Percentiles rank a stretch among this genome's conserved stretches.
phyloP scores from a whole-genome alignment of 2,329 filamentous ascomycete genomes.

The Alternaria sp. region DNA sequence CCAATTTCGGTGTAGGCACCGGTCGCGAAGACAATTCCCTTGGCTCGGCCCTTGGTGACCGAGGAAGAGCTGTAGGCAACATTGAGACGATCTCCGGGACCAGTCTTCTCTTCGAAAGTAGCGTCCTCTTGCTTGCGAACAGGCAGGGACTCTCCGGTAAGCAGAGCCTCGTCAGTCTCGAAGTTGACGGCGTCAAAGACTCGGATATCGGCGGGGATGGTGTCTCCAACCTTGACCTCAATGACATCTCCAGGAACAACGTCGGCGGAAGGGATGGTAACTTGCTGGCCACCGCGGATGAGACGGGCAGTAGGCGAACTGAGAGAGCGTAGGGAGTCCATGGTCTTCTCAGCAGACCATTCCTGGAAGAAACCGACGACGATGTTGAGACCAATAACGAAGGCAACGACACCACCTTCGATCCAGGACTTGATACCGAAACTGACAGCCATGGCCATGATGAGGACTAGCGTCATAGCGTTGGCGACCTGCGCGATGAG shows the following conservation, averaged over 20 bases:
- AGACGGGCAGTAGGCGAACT: constrained; percentile 54
- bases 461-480: constrained; percentile 75
- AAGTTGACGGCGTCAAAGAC: constrained; percentile 73
- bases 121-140: constrained; percentile 68
- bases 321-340: constrained; percentile 56
- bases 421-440: constrained; percentile 57
- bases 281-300: constrained; percentile 61
- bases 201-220: constrained; percentile 70
- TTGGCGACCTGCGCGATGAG: constrained; percentile 76
- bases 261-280: constrained; percentile 61
- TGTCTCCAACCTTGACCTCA: constrained; percentile 68
- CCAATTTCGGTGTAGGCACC: constrained; percentile 78
- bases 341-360: constrained; percentile 57
- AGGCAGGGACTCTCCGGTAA: constrained; percentile 74
- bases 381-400: constrained; percentile 55
- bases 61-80: constrained; percentile 70
- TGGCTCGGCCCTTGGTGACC: constrained; percentile 72
- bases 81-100: constrained; percentile 72
- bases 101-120: constrained; percentile 60
- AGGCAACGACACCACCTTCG: constrained; percentile 56
- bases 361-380: constrained; percentile 56
- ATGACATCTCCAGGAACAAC: constrained; percentile 73
- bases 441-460: constrained; percentile 57
- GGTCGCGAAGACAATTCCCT: constrained; percentile 70
- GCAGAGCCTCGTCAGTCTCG: constrained; percentile 74